A percentile compares a stretch with the other conserved stretches of the same genome.
These are phyloP conservation scores for Limnanthes douglasii DNA, from an alignment of 345 rosid species.

Conservation along the genomic window DNA sequence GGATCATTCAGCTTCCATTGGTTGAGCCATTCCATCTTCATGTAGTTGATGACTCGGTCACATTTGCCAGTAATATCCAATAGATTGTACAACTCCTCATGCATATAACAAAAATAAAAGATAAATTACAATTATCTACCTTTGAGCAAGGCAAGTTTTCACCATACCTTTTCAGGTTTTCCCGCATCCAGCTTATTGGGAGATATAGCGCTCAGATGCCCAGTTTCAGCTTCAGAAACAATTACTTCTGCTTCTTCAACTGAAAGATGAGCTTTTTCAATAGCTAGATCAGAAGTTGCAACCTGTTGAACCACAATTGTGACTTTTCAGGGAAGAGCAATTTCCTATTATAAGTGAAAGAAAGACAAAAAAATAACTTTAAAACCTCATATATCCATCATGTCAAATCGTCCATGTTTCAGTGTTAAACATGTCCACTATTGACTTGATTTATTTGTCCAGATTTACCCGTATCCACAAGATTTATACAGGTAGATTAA, in stretches of 20 bases:
- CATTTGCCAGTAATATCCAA: conserved; percentile 8
- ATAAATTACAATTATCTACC: background rate
- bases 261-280: conserved; percentile 9
- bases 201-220: conserved; percentile 9
- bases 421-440: too few relatives aligned
- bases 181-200: conserved; percentile 12
- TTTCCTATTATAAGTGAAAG: too few relatives aligned
- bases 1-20: conserved; percentile 21
- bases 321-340: conserved; percentile 1
- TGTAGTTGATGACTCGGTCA: too few relatives aligned
- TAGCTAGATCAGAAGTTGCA: conserved; percentile 14
- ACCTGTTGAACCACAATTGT: conserved; percentile 13
- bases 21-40: conserved; percentile 15
- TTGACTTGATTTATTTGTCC: too few relatives aligned
- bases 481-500: too few relatives aligned
- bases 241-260: conserved; percentile 9
- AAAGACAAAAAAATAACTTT: too few relatives aligned
- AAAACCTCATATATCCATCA: too few relatives aligned
- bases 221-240: conserved; percentile 12
- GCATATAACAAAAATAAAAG: conserved; percentile 4
- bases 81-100: background rate
- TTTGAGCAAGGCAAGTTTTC: too few relatives aligned
- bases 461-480: too few relatives aligned
- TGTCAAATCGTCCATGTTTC: too few relatives aligned
- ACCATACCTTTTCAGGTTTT: conserved; percentile 19